phyloP scores from a whole-genome alignment of 495 filamentous ascomycete genomes.

The Tirmania nivea region DNA sequence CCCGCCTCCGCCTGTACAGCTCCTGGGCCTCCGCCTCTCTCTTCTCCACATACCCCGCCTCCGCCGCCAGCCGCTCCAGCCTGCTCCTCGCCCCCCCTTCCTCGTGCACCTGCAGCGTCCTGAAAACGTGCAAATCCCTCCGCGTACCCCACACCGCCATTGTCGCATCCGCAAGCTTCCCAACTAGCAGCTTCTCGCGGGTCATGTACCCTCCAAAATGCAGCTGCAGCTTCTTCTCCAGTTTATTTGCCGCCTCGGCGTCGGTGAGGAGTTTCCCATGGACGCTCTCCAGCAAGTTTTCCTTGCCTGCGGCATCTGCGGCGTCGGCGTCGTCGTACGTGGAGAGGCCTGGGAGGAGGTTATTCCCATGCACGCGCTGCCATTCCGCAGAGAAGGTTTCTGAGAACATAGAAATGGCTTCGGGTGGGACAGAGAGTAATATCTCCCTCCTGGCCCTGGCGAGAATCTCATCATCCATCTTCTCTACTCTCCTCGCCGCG shows the following conservation, averaged over 20 bases:
- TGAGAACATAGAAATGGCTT: conserved; percentile 31
- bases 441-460: conserved; percentile 57
- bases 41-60: conserved; percentile 60
- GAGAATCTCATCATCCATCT: conserved; percentile 47
- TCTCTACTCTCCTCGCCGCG: conserved; percentile 35
- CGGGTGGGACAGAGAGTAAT: conserved; percentile 42
- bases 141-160: conserved; percentile 53
- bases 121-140: conserved; percentile 51
- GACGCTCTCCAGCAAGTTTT: conserved; percentile 23
- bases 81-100: conserved; percentile 48
- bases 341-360: conserved; percentile 48
- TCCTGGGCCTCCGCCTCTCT: conserved; percentile 85
- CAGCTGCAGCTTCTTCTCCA: conserved; percentile 81
- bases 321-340: conserved; percentile 50
- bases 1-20: conserved; percentile 47
- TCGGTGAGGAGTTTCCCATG: conserved; percentile 41
- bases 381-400: conserved; percentile 42
- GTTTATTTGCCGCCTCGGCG: conserved; percentile 59
- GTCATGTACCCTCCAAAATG: conserved; percentile 80
- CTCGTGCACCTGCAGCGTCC: conserved; percentile 54
- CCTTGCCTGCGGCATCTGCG: conserved; percentile 37
- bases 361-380: conserved; percentile 35
- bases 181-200: conserved; percentile 55
- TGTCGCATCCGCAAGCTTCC: conserved; percentile 61
- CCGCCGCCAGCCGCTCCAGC: conserved; percentile 54